phyloP scores from a whole-genome alignment of 352 stramenopile genomes.

The Pythium dissimile region DNA sequence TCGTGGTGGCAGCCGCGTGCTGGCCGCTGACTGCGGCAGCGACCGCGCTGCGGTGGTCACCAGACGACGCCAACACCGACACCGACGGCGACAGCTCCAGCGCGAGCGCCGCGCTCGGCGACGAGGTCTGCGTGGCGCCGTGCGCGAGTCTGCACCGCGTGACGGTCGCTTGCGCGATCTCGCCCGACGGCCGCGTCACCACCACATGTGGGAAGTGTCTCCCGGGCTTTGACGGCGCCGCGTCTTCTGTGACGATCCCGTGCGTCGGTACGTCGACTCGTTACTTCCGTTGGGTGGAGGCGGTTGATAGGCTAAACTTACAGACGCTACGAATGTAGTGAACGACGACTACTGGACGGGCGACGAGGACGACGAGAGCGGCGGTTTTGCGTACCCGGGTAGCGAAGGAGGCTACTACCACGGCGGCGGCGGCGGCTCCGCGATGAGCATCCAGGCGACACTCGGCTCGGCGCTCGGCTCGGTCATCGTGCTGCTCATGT shows the following conservation, averaged over 20 bases:
- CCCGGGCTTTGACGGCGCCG: slow-evolving; percentile 3
- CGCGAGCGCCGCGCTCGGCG: not conserved
- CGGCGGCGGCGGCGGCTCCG: not conserved
- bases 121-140: not conserved
- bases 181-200: not conserved
- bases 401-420: not conserved
- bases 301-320: too few relatives aligned
- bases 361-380: slow-evolving; percentile 1
- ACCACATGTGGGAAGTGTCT: slow-evolving; percentile 15
- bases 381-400: not conserved
- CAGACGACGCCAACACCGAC: not conserved
- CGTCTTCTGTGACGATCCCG: not conserved
- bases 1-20: not conserved
- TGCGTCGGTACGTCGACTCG: slow-evolving; percentile 10
- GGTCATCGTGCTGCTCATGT: slow-evolving; percentile 14
- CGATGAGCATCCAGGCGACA: slow-evolving; percentile 3
- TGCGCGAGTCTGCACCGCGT: slow-evolving; percentile 4
- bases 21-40: too few relatives aligned
- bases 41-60: too few relatives aligned
- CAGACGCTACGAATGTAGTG: not conserved
- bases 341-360: slow-evolving; percentile 12
- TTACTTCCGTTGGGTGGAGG: too few relatives aligned
- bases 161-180: not conserved
- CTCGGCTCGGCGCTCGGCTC: slow-evolving; percentile 10
- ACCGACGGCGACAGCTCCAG: not conserved